Conservation (phyloP, 768 basidiomycete genomes). For the Pulveroboletus sp. region DNA sequence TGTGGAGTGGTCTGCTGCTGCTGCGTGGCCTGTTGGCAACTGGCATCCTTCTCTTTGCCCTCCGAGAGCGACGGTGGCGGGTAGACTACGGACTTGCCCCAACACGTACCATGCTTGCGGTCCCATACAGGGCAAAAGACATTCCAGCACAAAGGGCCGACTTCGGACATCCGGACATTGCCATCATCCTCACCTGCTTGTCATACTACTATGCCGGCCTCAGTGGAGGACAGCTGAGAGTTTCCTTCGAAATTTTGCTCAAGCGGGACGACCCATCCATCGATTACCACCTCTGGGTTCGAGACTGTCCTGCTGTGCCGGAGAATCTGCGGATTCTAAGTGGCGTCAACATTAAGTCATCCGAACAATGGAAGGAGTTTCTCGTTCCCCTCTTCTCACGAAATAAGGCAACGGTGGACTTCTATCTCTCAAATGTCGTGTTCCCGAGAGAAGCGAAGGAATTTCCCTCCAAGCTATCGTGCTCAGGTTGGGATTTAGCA, state of each 20-base stretch:
- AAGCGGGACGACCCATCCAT: slow-evolving; percentile 29
- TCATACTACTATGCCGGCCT: slow-evolving; percentile 37
- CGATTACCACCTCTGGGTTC: slow-evolving; percentile 33
- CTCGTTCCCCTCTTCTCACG: slow-evolving; percentile 28
- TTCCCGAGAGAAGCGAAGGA: slow-evolving; percentile 37
- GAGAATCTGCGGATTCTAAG: slow-evolving; percentile 7
- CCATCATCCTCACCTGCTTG: slow-evolving; percentile 33
- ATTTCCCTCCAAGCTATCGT: slow-evolving; percentile 31
- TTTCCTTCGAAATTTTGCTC: slow-evolving; percentile 27
- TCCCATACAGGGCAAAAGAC: slow-evolving; percentile 38
- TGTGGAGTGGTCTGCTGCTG: slow-evolving; percentile 26
- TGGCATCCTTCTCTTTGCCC: slow-evolving; percentile 28
- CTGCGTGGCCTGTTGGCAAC: slow-evolving; percentile 33
- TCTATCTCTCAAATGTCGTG: slow-evolving; percentile 34
- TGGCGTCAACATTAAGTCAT: slow-evolving; percentile 29
- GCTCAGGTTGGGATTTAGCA: slow-evolving; percentile 37
- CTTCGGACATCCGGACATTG: slow-evolving; percentile 36
- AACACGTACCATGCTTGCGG: slow-evolving; percentile 32
- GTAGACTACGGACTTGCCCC: slow-evolving; percentile 36
- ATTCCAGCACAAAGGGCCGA: slow-evolving; percentile 36
- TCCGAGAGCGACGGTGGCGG: slow-evolving; percentile 35
- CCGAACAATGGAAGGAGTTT: slow-evolving; percentile 15
- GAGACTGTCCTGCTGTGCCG: slow-evolving; percentile 15
- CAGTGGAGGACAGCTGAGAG: slow-evolving; percentile 22
- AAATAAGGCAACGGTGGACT: slow-evolving; percentile 32